Percentiles rank a stretch among this genome's conserved stretches.
Evolutionary conservation across 176 grass and related monocot species (phyloP).

Genomic region (Lolium multiflorum): DNA sequence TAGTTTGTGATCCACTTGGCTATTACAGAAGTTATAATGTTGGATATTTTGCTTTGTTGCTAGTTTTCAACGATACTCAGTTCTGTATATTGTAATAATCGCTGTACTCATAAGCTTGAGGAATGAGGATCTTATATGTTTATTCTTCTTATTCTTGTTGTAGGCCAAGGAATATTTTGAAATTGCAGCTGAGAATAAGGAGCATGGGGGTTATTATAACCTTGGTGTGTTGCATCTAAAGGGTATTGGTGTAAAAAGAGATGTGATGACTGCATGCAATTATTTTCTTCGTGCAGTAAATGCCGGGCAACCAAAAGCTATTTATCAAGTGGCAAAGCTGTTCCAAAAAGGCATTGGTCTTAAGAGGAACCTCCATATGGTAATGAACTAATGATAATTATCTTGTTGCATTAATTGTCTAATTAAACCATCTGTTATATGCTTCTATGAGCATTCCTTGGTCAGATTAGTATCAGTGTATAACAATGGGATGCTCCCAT

Average conservation of each 20-base stretch:
- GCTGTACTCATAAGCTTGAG: background rate
- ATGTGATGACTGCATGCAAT: slow-evolving; percentile 70
- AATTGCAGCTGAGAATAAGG: slow-evolving; percentile 85
- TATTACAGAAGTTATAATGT: background rate
- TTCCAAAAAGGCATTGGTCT: slow-evolving; percentile 94
- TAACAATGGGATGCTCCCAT: background rate
- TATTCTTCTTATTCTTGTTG: slow-evolving; percentile 43
- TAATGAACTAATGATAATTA: slow-evolving; percentile 64
- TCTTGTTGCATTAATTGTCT: background rate
- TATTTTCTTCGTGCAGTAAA: slow-evolving; percentile 81
- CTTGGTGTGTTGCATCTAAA: slow-evolving; percentile 93
- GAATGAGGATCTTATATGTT: slow-evolving; percentile 22
- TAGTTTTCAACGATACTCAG: background rate
- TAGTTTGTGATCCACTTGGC: slow-evolving; percentile 6
- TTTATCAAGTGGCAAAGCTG: slow-evolving; percentile 96
- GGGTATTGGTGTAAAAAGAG: slow-evolving; percentile 93
- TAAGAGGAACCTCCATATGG: slow-evolving; percentile 96
- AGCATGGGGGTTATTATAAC: slow-evolving; percentile 93
- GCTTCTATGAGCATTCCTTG: background rate
- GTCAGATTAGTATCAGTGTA: slow-evolving; percentile 8
- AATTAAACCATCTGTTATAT: background rate
- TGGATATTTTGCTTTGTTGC: background rate
- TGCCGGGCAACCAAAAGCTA: slow-evolving; percentile 93
- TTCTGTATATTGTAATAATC: background rate
- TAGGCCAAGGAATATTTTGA: slow-evolving; percentile 93